Evolutionary conservation across 2,329 filamentous ascomycete species (phyloP), one percentile per base, ranked within the genome.

Genomic region (Verruconis gallopava): DNA sequence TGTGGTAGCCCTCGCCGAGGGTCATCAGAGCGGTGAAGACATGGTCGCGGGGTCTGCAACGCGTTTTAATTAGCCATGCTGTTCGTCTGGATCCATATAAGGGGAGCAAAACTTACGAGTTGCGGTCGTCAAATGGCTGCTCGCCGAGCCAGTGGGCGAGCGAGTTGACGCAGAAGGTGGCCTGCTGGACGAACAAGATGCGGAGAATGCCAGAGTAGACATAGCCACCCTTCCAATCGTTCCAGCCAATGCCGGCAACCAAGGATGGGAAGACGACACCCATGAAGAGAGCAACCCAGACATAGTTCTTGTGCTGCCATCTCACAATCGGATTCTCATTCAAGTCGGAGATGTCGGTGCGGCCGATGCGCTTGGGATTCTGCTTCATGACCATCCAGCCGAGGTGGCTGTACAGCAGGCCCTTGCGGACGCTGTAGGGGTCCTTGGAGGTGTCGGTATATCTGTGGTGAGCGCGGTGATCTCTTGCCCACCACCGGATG

Each of bases 351-450:
- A 69, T 69, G 49, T 70, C 67, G 45, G 64, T 68, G 44, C 66
- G 64, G 55, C 67, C 67, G 40, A 68, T 65, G 12, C 65, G 60
- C 62, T 69, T 69, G 47, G 65, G 66, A 60, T 70, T 68, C 56
- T 69, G 67, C 60, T 68, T 69, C 66, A 70, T 69, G 48, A 46
- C 57, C 65, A 70, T 69, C 67, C 67, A 70, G 45, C 66, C 66
- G 21, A 70, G 53, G 49, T 70, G 67, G 28, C 65, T 68, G 56
- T 69, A 70, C 44, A 68, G 44, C 6, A 69, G 59, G 37, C 67
- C 67, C 59, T 70, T 69, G 55, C 65, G 64, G 40, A 69, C 67
- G 36, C 61, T 65, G 58, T 70, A 70, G n/a, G 67, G 67, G 47
- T 70, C 67, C 55, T 69, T 69, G 52, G 57, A 57, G 45, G 67